Base-by-base conservation (phyloP, 169 alveolate species). In the Plasmodium yoelii region DNA sequence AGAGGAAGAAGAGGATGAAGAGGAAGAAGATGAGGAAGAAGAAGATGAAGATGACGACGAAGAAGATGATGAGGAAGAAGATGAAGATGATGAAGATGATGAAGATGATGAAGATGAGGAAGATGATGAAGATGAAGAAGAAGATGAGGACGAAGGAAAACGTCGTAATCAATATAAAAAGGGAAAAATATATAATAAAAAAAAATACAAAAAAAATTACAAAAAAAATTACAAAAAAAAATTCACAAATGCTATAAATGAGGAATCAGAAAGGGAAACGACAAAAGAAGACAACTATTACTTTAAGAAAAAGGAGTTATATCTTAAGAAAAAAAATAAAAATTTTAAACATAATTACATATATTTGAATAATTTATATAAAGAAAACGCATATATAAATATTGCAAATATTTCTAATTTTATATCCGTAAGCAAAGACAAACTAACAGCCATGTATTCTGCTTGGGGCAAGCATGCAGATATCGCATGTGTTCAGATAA, bases 401-500 rank as follows among this genome's bases (percentile, higher is more conserved):
- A 87, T 77, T 34, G 22, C 55, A 15, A 73, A 73, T 64, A 80
- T 64, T 19, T 73, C 92, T 19, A 73, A 87, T 69, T 87, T 73
- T 47, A 73, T 73, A 57, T 53, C 87, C 13, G 84, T 73, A n/a
- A 73, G 88, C 64, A 73, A 87, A 22, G 87, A 73, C 15, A 73
- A 87, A 53, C 34, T 87, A 44, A 73, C 87, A 73, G 88, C 88
- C 8, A 73, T 80, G 12, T 88, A 74, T 44, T 61, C 80, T 47
- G 90, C 86, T 10, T 64, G 90, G 89, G 74, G 87, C 34, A 70
- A 80, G n/a, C 88, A 89, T 47, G 91, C 74, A 7, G 77, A 67
- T 28, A 59, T 90, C 60, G 90, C 95, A 94, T 87, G 94, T 6
- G 96, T 95, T 9, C 96, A 94, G 75, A 80, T 96, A 12, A 91